Conservation (phyloP, 2,329 filamentous ascomycete genomes). For the Parastagonospora avenae region DNA sequence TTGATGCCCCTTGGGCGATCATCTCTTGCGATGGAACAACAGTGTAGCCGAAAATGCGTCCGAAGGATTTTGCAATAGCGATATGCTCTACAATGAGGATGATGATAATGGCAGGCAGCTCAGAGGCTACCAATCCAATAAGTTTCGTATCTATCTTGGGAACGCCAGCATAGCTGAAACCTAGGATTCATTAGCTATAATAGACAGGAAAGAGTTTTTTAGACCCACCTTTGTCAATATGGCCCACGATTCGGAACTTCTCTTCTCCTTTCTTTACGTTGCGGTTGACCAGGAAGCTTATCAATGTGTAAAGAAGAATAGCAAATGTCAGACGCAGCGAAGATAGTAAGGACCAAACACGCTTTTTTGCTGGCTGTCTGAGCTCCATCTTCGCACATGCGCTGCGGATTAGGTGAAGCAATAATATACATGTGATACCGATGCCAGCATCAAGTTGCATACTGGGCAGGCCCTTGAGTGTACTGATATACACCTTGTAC, state of each 20-base stretch:
- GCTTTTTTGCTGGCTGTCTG: conserved; percentile 69
- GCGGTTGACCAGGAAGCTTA: conserved; percentile 77
- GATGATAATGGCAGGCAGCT: conserved; percentile 83
- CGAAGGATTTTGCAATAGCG: conserved; percentile 93
- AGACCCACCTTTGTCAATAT: conserved; percentile 71
- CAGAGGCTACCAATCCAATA: conserved; percentile 67
- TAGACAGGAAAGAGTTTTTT: not conserved
- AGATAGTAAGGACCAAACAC: conserved; percentile 81
- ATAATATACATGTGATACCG: conserved; percentile 77
- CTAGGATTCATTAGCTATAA: conserved; percentile 41
- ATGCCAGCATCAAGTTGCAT: conserved; percentile 81
- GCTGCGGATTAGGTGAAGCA: conserved; percentile 68
- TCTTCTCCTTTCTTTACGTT: conserved; percentile 47
- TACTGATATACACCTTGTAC: conserved; percentile 83
- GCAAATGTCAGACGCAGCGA: conserved; percentile 87
- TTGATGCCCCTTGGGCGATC: conserved; percentile 87
- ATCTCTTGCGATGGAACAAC: conserved; percentile 94
- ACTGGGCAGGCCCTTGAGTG: conserved; percentile 70
- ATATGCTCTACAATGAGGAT: conserved; percentile 94
- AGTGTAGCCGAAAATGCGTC: conserved; percentile 87
- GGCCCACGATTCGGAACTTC: conserved; percentile 72
- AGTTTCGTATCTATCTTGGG: conserved; percentile 69
- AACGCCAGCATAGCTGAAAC: conserved; percentile 77
- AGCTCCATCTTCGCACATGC: conserved; percentile 68
- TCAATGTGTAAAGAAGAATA: conserved; percentile 85